Percentiles rank a stretch among this genome's conserved stretches.
phyloP scores from a whole-genome alignment of 2,329 filamentous ascomycete genomes.

The Fusarium decemcellulare region DNA sequence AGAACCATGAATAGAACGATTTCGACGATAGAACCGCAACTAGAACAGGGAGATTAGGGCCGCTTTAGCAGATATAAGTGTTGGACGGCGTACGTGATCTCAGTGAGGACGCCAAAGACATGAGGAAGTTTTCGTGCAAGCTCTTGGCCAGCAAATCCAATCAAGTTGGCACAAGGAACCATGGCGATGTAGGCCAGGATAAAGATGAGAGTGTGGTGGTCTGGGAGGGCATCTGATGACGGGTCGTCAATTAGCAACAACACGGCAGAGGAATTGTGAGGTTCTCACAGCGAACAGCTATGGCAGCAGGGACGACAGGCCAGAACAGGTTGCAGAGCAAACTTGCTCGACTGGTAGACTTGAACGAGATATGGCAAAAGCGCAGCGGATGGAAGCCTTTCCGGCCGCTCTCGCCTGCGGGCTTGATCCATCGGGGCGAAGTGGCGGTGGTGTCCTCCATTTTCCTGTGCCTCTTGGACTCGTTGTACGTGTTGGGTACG shows the following conservation, averaged over 20 bases:
- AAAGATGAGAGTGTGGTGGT: conserved; percentile 61
- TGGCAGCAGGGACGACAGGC: conserved; percentile 64
- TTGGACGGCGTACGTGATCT: conserved; percentile 63
- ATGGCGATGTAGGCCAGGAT: conserved; percentile 65
- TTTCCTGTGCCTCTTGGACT: conserved; percentile 36
- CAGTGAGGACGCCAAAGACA: conserved; percentile 74
- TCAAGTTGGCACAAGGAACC: conserved; percentile 65
- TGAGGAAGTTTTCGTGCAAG: conserved; percentile 84
- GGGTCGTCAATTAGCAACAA: conserved; percentile 9
- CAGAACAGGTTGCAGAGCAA: conserved; percentile 64
- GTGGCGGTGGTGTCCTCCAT: conserved; percentile 18
- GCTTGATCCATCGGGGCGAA: conserved; percentile 39
- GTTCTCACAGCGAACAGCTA: conserved; percentile 58
- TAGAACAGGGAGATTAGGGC: conserved; percentile 28
- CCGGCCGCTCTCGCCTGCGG: conserved; percentile 61
- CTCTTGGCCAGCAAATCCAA: conserved; percentile 73
- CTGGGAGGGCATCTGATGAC: conserved; percentile 51
- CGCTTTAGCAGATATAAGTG: background rate
- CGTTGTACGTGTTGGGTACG: conserved; percentile 46
- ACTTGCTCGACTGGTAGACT: conserved; percentile 60
- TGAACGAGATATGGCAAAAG: conserved; percentile 60
- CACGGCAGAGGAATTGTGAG: background rate
- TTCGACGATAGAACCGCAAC: conserved; percentile 82
- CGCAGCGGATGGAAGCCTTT: conserved; percentile 59
- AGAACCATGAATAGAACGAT: conserved; percentile 87